These are phyloP conservation scores for Flaveria sonorensis DNA, from an alignment of 129 eudicot genomes.

Conservation along the genomic window DNA sequence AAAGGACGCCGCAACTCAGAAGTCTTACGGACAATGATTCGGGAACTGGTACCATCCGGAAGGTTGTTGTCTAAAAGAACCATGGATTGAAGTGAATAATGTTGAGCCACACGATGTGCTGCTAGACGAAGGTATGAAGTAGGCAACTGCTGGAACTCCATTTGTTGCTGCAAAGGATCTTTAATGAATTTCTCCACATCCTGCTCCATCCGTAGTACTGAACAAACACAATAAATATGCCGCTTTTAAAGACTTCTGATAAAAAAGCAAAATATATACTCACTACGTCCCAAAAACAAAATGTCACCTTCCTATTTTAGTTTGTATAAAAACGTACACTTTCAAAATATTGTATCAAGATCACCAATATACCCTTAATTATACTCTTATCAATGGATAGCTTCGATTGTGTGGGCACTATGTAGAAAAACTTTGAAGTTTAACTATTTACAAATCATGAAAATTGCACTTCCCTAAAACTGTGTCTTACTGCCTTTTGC, in stretches of 20 bases:
- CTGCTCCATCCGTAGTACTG: constrained; percentile 97
- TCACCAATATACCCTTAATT: neutral
- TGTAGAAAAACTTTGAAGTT: neutral
- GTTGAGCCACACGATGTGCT: constrained; percentile 99
- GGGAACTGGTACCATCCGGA: constrained; percentile 88
- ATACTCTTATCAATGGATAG: neutral
- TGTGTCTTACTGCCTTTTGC: neutral
- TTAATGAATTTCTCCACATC: constrained; percentile 89
- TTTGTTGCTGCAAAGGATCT: constrained; percentile 82
- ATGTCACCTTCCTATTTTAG: neutral
- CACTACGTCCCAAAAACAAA: neutral
- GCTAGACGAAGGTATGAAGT: constrained; percentile 94
- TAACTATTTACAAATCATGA: neutral
- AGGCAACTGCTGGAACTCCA: constrained; percentile 98
- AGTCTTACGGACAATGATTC: constrained; percentile 84
- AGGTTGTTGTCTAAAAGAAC: constrained; percentile 75
- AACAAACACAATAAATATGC: constrained; percentile 21
- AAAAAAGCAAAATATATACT: neutral
- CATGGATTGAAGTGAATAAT: constrained; percentile 95
- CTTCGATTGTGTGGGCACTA: neutral
- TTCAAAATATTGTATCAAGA: neutral
- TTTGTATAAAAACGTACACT: neutral
- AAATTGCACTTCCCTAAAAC: neutral
- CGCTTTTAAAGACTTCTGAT: too few species aligned
- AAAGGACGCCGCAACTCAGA: constrained; percentile 65